Evolutionary conservation across 2,329 filamentous ascomycete genomes (phyloP).

Genomic region (Fusarium sp.): DNA sequence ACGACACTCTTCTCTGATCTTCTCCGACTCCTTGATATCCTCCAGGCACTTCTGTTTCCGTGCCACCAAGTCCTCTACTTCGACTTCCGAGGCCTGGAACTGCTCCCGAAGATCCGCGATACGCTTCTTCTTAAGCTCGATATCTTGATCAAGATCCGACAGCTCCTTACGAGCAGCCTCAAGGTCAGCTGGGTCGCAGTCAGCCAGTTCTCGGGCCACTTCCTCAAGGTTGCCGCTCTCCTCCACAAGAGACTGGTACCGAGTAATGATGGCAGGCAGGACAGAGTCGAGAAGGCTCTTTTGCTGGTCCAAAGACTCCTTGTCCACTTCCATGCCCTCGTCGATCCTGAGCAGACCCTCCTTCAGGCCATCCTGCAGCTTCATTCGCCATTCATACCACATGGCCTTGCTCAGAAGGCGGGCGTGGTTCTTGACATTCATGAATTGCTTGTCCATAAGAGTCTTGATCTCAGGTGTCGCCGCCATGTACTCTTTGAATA

Average conservation of each 20-base stretch:
- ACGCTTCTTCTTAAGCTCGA: conserved; percentile 74
- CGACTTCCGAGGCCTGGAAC: conserved; percentile 72
- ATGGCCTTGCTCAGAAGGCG: conserved; percentile 91
- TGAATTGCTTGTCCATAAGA: conserved; percentile 96
- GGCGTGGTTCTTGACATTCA: conserved; percentile 95
- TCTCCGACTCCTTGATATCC: conserved; percentile 86
- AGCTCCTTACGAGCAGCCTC: conserved; percentile 77
- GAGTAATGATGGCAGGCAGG: conserved; percentile 72
- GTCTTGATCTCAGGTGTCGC: conserved; percentile 84
- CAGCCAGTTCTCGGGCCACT: conserved; percentile 78
- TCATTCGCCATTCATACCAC: conserved; percentile 98
- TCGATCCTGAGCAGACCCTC: conserved; percentile 81
- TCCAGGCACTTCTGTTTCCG: conserved; percentile 76
- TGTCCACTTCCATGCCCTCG: conserved; percentile 81
- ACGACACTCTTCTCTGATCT: conserved; percentile 85
- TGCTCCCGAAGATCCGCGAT: conserved; percentile 75
- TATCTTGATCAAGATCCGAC: conserved; percentile 70
- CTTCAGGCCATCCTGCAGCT: conserved; percentile 82
- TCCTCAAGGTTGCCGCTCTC: conserved; percentile 77
- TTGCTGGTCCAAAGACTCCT: conserved; percentile 72
- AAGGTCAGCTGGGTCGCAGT: conserved; percentile 84
- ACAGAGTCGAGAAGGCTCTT: conserved; percentile 74
- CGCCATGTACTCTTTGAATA: conserved; percentile 91
- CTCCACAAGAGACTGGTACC: conserved; percentile 68
- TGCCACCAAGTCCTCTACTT: conserved; percentile 70